Evolutionary conservation across 176 grass and related monocot species (phyloP).

Genomic region (Paspalum notatum): DNA sequence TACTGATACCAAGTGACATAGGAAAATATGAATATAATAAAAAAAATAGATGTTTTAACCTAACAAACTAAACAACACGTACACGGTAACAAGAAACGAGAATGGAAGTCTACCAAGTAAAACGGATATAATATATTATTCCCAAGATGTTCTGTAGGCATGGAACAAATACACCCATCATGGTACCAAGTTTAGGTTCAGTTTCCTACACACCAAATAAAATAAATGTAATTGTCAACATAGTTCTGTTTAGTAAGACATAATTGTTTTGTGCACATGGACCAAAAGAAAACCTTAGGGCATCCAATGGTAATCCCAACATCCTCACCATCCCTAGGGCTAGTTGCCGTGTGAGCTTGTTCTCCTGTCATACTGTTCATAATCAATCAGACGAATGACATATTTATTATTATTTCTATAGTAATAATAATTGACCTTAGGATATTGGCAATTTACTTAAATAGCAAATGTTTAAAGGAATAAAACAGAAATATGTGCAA

Average conservation of each 20-base stretch:
- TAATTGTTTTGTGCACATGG: neutral
- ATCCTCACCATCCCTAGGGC: constrained; percentile 67
- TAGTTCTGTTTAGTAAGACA: neutral
- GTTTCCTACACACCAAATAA: constrained; percentile 57
- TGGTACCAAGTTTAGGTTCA: constrained; percentile 70
- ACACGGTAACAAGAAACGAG: neutral
- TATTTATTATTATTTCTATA: constrained; percentile 3
- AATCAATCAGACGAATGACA: constrained; percentile 33
- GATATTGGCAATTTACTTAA: constrained; percentile 21
- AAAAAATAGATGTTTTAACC: neutral
- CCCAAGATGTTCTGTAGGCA: constrained; percentile 97
- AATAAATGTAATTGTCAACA: constrained; percentile 1
- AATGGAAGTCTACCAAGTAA: constrained; percentile 66
- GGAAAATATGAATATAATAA: neutral
- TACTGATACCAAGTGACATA: neutral
- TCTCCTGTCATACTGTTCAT: constrained; percentile 87
- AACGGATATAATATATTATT: constrained; percentile 99
- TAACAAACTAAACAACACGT: neutral
- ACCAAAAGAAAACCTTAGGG: constrained; percentile 57
- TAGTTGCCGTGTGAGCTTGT: constrained; percentile 54
- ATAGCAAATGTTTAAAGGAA: neutral
- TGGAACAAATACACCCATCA: constrained; percentile 98
- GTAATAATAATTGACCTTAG: neutral
- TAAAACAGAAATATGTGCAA: neutral
- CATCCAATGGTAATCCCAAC: constrained; percentile 52